Evolutionary conservation across 2,329 filamentous ascomycete species (phyloP).

Genomic region (Ascochyta viciae-villosae): DNA sequence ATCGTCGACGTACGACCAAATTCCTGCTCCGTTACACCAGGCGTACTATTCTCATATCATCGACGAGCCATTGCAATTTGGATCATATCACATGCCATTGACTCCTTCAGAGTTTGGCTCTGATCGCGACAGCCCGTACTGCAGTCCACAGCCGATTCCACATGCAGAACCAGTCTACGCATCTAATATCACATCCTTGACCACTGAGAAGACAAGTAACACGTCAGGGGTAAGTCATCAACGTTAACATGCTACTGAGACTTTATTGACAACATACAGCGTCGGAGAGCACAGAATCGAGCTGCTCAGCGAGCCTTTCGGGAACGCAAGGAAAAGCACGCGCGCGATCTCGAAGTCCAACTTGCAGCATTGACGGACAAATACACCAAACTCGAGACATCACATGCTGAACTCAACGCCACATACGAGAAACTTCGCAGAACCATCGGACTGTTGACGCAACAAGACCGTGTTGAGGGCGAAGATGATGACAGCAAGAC

Average conservation of each 20-base stretch:
- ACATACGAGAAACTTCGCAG: constrained; percentile 52
- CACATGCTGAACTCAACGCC: constrained; percentile 55
- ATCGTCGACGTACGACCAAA: constrained; percentile 48
- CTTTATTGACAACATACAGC: constrained; percentile 47
- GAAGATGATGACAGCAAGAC: constrained; percentile 36
- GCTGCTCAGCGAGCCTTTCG: constrained; percentile 68
- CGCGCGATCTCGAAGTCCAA: constrained; percentile 67
- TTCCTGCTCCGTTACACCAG: constrained; percentile 41
- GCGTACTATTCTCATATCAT: constrained; percentile 44
- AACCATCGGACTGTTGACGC: constrained; percentile 48
- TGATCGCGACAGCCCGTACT: constrained; percentile 49
- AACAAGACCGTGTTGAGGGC: constrained; percentile 42
- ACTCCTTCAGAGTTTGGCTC: constrained; percentile 51
- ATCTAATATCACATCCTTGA: constrained; percentile 24
- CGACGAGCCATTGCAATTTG: constrained; percentile 43
- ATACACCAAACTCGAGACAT: constrained; percentile 63
- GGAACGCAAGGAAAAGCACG: constrained; percentile 70
- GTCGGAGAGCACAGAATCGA: constrained; percentile 66
- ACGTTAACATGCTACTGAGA: too few relatives aligned
- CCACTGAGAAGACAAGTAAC: constrained; percentile 45
- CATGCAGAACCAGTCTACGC: constrained; percentile 35
- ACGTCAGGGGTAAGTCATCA: constrained; percentile 46
- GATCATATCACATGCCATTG: constrained; percentile 47
- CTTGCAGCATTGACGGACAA: constrained; percentile 62
- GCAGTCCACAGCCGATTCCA: constrained; percentile 43